phyloP scores from a whole-genome alignment of 108 stramenopile species.

The Schizochytrium sp. region DNA sequence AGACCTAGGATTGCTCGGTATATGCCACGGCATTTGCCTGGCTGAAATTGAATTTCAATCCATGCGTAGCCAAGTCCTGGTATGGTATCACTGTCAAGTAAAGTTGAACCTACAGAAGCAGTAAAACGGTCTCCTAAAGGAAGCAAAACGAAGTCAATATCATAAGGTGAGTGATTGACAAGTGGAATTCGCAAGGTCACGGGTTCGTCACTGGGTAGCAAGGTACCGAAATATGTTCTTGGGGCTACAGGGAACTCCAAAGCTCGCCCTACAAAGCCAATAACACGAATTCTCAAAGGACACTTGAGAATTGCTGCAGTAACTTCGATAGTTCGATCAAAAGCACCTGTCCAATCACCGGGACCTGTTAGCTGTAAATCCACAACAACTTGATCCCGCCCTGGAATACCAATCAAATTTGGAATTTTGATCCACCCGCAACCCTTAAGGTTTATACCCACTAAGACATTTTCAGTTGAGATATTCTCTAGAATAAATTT shows the following conservation, averaged over 20 bases:
- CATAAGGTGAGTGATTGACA: conserved; percentile 36
- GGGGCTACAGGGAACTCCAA: conserved; percentile 22
- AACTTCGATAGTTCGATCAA: not conserved
- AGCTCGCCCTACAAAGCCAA: conserved; percentile 12
- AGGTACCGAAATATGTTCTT: not conserved
- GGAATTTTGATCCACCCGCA: not conserved
- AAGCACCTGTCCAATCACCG: conserved; percentile 22
- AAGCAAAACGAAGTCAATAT: not conserved
- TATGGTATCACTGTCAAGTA: not conserved
- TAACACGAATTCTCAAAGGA: not conserved
- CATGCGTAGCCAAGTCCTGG: not conserved
- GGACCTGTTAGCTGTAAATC: not conserved
- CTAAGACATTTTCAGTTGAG: not conserved
- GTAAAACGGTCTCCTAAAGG: conserved; percentile 8
- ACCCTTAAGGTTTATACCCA: not conserved
- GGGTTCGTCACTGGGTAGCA: not conserved
- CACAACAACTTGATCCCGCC: not conserved
- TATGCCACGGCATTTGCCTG: not conserved
- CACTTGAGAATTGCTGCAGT: not conserved
- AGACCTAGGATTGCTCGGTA: not conserved
- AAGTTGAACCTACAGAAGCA: not conserved
- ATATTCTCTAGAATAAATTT: not conserved
- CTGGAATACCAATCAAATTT: not conserved
- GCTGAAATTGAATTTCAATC: not conserved
- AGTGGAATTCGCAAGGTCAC: conserved; percentile 21